Base-by-base conservation (phyloP, 352 stramenopile species). In the Globisporangium emineosum region DNA sequence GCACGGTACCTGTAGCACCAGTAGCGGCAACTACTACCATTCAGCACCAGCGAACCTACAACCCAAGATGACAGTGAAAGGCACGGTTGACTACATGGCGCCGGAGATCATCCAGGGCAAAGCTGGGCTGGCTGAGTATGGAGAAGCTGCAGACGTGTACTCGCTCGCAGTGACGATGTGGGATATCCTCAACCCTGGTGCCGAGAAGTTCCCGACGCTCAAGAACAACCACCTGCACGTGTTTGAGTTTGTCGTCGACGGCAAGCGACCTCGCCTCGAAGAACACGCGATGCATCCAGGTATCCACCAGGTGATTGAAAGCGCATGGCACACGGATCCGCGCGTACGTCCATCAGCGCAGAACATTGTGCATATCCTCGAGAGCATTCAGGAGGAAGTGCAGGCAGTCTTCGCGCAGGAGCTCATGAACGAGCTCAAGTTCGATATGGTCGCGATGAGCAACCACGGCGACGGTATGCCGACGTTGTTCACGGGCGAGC, bases 21-120 rank as follows among this genome's bases (percentile, higher is more conserved):
- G 77, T 73, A 23, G 33, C 27, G 7, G 37, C 37, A 37, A 9
- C 27, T 57, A 57, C 50, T 57, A 57, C 27, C 27, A 17, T 21
- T 9, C 32, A 40, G 50, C 50, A 13, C 50, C n/a, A 12, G 8
- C 35, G 58, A 37, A 15, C 6, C 23, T 17, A 5, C 49, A 57
- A 35, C 19, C 42, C 19, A 45, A 68, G 32, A 50, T 64, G 49
- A 65, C 64, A 0, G 72, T 85, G 32, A 64, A 70, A 12, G 72
- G 72, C 27, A 79, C 69, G 1, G 62, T 78, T 12, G 85, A 94
- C 53, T 94, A 92, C 69, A 94, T 94, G 85, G 83, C 85, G 2
- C 85, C 83, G 10, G 85, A 94, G 68, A 29, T 94, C 29, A 94
- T 94, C 35, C 69, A 86, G 8, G 79, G 85, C 64, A 90, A 86